Conservation (phyloP, 2,329 filamentous ascomycete genomes). For the Pseudogymnoascus sp. region DNA sequence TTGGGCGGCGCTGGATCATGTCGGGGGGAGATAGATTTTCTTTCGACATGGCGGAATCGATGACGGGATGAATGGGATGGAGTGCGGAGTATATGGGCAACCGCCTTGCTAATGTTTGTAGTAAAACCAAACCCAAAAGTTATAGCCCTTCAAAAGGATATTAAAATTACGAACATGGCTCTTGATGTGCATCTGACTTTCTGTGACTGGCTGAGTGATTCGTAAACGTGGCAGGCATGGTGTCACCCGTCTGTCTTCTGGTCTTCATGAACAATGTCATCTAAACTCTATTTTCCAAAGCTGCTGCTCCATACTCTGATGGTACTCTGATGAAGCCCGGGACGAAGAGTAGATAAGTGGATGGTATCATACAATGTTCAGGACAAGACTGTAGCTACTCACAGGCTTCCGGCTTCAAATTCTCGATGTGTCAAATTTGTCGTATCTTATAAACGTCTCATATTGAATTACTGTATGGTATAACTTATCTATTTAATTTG, state of each 20-base stretch:
- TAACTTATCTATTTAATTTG: background rate
- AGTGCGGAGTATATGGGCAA: slow-evolving; percentile 6
- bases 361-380: background rate
- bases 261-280: background rate
- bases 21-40: background rate
- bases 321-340: background rate
- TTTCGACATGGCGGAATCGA: slow-evolving; percentile 6
- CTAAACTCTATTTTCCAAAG: background rate
- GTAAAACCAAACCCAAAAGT: slow-evolving; percentile 5
- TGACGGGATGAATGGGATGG: slow-evolving; percentile 6
- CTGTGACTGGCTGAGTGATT: background rate
- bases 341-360: background rate
- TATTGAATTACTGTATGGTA: background rate
- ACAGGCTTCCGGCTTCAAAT: background rate
- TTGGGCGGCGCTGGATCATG: slow-evolving; percentile 7
- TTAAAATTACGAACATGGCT: background rate
- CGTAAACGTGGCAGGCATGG: background rate
- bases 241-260: background rate
- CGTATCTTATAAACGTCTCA: no score
- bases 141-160: background rate
- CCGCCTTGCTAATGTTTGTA: slow-evolving; percentile 8
- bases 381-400: background rate
- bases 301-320: no score
- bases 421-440: background rate
- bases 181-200: background rate